Conservation (phyloP, 495 filamentous ascomycete species). For the Penicillium coprophilum region DNA sequence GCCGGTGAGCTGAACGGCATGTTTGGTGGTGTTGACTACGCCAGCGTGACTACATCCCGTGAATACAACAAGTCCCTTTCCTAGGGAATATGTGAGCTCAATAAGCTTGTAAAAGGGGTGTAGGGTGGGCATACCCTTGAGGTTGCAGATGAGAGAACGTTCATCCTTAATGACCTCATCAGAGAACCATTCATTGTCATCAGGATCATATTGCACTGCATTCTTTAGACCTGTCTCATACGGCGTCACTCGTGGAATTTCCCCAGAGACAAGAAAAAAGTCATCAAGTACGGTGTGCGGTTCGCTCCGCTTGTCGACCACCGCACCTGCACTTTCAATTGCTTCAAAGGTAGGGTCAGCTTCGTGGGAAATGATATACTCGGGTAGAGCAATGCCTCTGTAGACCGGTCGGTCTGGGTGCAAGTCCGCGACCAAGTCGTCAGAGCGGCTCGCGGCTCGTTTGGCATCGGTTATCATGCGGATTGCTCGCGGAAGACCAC, state of each 20-base stretch:
- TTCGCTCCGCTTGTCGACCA: constrained; percentile 43
- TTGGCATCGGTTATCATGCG: constrained; percentile 51
- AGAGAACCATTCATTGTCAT: constrained; percentile 50
- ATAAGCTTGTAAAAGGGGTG: not conserved
- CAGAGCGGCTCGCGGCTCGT: constrained; percentile 26
- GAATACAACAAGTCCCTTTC: constrained; percentile 60
- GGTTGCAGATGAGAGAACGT: constrained; percentile 56
- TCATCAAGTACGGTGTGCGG: constrained; percentile 54
- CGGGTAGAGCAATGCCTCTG: constrained; percentile 48
- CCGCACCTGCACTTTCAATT: constrained; percentile 48
- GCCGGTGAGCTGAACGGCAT: constrained; percentile 46
- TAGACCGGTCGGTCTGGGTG: constrained; percentile 57
- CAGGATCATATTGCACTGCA: constrained; percentile 48
- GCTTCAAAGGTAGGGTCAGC: constrained; percentile 59
- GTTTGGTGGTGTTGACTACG: constrained; percentile 55
- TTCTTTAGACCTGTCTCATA: constrained; percentile 55
- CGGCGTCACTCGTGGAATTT: constrained; percentile 53
- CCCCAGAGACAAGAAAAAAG: constrained; percentile 57
- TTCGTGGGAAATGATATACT: constrained; percentile 51
- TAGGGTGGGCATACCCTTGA: constrained; percentile 46
- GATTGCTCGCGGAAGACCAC: constrained; percentile 49
- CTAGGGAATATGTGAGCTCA: constrained; percentile 23
- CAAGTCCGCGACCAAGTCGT: constrained; percentile 48
- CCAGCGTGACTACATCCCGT: constrained; percentile 64
- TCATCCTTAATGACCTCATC: constrained; percentile 60